phyloP scores from a whole-genome alignment of 2,329 filamentous ascomycete species.

The Alternaria postmessia region DNA sequence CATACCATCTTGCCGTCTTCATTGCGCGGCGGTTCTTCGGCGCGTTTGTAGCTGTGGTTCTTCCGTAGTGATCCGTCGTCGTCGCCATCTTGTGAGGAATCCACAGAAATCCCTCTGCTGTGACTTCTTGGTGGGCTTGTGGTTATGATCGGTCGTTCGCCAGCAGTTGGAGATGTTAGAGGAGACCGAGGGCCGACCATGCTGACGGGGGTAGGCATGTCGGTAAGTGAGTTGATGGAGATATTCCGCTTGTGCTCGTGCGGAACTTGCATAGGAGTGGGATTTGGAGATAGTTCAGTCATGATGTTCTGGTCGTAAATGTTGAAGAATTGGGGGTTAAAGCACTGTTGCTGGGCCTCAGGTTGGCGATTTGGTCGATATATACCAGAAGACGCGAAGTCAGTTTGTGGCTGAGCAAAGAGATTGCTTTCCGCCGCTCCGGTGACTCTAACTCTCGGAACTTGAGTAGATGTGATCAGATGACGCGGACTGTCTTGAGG shows the following conservation, averaged over 20 bases:
- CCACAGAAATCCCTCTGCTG: slow-evolving; percentile 36
- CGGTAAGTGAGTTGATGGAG: slow-evolving; percentile 39
- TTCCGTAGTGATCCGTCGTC: slow-evolving; percentile 44
- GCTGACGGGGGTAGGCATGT: slow-evolving; percentile 49
- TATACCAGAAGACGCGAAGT: slow-evolving; percentile 40
- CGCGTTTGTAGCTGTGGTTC: slow-evolving; percentile 51
- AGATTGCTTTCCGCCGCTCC: slow-evolving; percentile 33
- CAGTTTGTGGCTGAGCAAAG: slow-evolving; percentile 46
- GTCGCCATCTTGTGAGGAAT: slow-evolving; percentile 42
- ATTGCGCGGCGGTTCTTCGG: slow-evolving; percentile 67
- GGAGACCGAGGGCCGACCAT: slow-evolving; percentile 41
- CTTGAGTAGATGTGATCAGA: slow-evolving; percentile 38
- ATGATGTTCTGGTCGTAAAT: slow-evolving; percentile 31
- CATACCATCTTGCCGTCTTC: slow-evolving; percentile 80
- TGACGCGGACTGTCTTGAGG: slow-evolving; percentile 44
- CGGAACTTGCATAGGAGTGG: slow-evolving; percentile 30
- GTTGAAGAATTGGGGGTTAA: slow-evolving; percentile 31
- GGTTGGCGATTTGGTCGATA: slow-evolving; percentile 38
- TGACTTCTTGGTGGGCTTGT: slow-evolving; percentile 32
- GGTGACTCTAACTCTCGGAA: slow-evolving; percentile 45
- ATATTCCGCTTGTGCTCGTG: slow-evolving; percentile 45
- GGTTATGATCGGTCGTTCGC: slow-evolving; percentile 30
- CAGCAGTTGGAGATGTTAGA: slow-evolving; percentile 35
- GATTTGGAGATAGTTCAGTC: slow-evolving; percentile 33
- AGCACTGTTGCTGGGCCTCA: slow-evolving; percentile 41